phyloP scores from a whole-genome alignment of 202 grass and related monocot species.

The Digitaria exilis region DNA sequence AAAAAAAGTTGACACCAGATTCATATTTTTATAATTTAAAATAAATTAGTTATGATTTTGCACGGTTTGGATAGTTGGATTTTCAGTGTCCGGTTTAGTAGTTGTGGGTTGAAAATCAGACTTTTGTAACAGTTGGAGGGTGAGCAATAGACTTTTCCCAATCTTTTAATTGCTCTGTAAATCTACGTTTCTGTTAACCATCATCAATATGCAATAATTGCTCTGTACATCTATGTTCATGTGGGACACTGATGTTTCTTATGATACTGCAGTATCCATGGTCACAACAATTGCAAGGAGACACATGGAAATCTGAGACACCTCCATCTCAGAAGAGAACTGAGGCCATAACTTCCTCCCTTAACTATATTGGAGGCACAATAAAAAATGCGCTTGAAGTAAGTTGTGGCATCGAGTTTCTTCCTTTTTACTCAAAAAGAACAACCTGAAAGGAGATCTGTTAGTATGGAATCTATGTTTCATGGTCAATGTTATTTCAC shows the following conservation, averaged over 20 bases:
- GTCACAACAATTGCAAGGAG: slow-evolving; percentile 38
- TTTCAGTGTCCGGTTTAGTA: too few relatives aligned
- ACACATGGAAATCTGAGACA: slow-evolving; percentile 61
- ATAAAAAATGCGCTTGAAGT: slow-evolving; percentile 94
- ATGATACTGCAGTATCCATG: slow-evolving; percentile 47
- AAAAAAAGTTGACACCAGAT: too few relatives aligned
- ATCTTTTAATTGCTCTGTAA: slow-evolving; percentile 1
- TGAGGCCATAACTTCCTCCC: slow-evolving; percentile 83
- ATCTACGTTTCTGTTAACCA: slow-evolving; percentile 1
- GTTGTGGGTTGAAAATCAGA: too few relatives aligned
- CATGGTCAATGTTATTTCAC: neutral
- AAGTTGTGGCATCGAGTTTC: slow-evolving; percentile 29
- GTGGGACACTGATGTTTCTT: slow-evolving; percentile 14
- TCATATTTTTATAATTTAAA: too few relatives aligned
- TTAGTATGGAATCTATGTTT: neutral
- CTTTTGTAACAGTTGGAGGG: too few relatives aligned
- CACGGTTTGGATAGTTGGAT: too few relatives aligned
- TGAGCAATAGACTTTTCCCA: too few relatives aligned
- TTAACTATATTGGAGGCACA: slow-evolving; percentile 90
- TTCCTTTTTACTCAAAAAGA: neutral
- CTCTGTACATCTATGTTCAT: slow-evolving; percentile 23
- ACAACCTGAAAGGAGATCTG: neutral
- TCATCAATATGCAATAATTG: slow-evolving; percentile 20
- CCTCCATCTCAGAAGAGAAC: slow-evolving; percentile 80
- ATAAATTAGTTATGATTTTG: too few relatives aligned